phyloP scores from a whole-genome alignment of 2,329 filamentous ascomycete species.

The Grosmannia serpens region DNA sequence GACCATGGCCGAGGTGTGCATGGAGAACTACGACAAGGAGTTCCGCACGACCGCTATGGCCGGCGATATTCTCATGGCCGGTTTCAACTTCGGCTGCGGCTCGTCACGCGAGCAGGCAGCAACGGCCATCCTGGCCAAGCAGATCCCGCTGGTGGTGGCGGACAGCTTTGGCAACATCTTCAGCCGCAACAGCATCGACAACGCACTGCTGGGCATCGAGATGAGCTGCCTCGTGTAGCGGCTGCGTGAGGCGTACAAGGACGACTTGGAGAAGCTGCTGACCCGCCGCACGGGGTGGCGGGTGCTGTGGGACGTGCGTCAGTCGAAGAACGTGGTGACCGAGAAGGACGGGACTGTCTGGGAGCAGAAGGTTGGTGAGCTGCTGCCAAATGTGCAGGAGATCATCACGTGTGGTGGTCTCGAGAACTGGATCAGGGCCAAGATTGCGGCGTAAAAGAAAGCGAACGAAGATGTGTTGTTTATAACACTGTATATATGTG shows the following conservation, averaged over 20 bases:
- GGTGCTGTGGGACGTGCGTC: constrained; percentile 66
- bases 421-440: constrained; percentile 70
- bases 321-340: constrained; percentile 57
- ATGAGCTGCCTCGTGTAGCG: constrained; percentile 54
- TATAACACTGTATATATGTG: no score
- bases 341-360: constrained; percentile 57
- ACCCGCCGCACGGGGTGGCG: constrained; percentile 76
- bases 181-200: constrained; percentile 99
- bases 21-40: constrained; percentile 80
- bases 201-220: constrained; percentile 83
- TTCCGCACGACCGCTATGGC: constrained; percentile 54
- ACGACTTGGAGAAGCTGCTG: constrained; percentile 35
- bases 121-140: constrained; percentile 93
- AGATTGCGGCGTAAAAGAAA: constrained; percentile 46
- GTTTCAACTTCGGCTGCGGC: constrained; percentile 93
- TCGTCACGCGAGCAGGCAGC: constrained; percentile 89
- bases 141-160: constrained; percentile 87
- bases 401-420: constrained; percentile 69
- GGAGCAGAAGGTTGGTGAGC: constrained; percentile 59
- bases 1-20: constrained; percentile 80
- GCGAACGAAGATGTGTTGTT: no score
- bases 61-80: constrained; percentile 72
- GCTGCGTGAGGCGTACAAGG: constrained; percentile 52
- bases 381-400: constrained; percentile 60
- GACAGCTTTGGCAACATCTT: constrained; percentile 85